Conservation (phyloP, 805 yeast species). For the Lipomyces sp. region DNA sequence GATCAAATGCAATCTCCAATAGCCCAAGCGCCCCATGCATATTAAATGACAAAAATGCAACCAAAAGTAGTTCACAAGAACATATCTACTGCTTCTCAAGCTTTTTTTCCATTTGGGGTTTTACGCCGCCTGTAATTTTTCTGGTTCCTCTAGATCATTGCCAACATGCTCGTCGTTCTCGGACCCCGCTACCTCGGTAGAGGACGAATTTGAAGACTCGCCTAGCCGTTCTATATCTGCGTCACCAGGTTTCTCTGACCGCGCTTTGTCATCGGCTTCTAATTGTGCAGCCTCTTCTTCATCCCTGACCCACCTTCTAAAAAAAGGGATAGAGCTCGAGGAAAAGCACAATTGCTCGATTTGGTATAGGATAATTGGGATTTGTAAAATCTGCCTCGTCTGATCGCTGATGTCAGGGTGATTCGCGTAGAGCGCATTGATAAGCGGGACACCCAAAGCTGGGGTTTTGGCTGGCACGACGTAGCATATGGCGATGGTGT, state of each 20-base stretch:
- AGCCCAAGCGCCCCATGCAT: neutral
- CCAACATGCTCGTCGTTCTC: neutral
- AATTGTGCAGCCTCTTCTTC: conserved; percentile 26
- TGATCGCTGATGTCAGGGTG: conserved; percentile 45
- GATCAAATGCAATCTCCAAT: neutral
- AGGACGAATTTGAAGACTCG: conserved; percentile 8
- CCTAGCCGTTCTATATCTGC: conserved; percentile 3
- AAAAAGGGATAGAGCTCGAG: conserved; percentile 64
- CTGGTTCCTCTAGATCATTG: neutral
- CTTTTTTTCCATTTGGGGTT: neutral
- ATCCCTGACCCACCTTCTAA: conserved; percentile 67
- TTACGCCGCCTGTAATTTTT: neutral
- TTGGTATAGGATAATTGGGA: conserved; percentile 87
- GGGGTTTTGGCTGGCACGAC: conserved; percentile 95
- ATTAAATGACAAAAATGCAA: neutral
- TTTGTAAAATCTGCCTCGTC: conserved; percentile 67
- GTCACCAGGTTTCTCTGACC: conserved; percentile 8
- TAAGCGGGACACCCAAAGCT: conserved; percentile 83
- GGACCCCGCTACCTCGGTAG: conserved; percentile 8
- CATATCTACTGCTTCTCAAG: conserved; percentile 1
- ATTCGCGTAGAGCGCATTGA: conserved; percentile 78
- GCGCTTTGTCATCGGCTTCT: conserved; percentile 12
- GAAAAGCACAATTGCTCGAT: conserved; percentile 88
- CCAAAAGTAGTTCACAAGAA: neutral
- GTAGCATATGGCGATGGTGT: conserved; percentile 77